Evolutionary conservation across 2,329 filamentous ascomycete species (phyloP).

Genomic region (Metarhizium rileyi): DNA sequence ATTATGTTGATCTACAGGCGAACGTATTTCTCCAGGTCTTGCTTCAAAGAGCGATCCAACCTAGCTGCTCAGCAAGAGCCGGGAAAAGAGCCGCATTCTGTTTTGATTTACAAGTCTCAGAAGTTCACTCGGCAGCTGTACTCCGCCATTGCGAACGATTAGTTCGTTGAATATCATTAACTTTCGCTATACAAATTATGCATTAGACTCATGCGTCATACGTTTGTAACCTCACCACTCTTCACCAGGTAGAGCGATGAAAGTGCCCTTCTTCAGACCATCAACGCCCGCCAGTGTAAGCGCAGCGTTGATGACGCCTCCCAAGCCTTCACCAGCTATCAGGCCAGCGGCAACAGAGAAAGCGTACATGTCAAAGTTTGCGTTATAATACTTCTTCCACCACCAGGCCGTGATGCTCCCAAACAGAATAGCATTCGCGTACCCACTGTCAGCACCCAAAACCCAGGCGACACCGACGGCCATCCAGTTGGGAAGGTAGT

Average conservation of each 20-base stretch:
- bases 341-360: slow-evolving; percentile 51
- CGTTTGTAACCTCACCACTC: not conserved
- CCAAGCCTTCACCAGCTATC: slow-evolving; percentile 54
- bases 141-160: too few relatives aligned
- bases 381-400: slow-evolving; percentile 43
- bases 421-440: slow-evolving; percentile 48
- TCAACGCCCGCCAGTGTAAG: slow-evolving; percentile 27
- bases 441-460: slow-evolving; percentile 41
- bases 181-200: too few relatives aligned
- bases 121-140: too few relatives aligned
- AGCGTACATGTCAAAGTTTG: slow-evolving; percentile 43
- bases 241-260: not conserved
- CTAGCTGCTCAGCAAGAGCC: too few relatives aligned
- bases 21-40: too few relatives aligned
- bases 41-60: too few relatives aligned
- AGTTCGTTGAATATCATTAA: too few relatives aligned
- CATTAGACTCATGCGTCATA: too few relatives aligned
- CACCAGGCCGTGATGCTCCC: slow-evolving; percentile 41
- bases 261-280: slow-evolving; percentile 8
- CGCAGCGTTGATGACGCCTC: slow-evolving; percentile 49
- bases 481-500: slow-evolving; percentile 56
- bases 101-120: too few relatives aligned
- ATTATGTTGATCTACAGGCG: too few relatives aligned
- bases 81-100: too few relatives aligned
- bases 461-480: slow-evolving; percentile 50